phyloP scores from a whole-genome alignment of 257 asterid species.

The Plantago ovata region DNA sequence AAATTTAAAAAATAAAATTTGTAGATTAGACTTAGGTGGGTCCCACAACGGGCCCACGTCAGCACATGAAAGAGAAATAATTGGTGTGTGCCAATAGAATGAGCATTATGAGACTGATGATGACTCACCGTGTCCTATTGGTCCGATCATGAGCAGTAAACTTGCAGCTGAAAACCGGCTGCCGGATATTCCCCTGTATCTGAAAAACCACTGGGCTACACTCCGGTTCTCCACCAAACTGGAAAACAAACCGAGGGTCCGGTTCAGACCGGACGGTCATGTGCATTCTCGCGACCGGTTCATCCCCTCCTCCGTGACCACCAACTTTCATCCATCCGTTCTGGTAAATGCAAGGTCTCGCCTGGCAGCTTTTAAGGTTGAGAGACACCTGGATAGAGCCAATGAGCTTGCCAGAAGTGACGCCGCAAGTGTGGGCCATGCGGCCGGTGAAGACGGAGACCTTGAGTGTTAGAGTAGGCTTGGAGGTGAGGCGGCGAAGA shows the following conservation, averaged over 20 bases:
- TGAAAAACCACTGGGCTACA: conserved; percentile 88
- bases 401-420: conserved; percentile 50
- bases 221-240: conserved; percentile 92
- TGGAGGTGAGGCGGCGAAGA: conserved; percentile 51
- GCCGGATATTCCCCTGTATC: conserved; percentile 73
- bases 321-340: conserved; percentile 79
- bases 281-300: conserved; percentile 52
- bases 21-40: too few species aligned
- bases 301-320: conserved; percentile 18
- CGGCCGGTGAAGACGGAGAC: conserved; percentile 66
- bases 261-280: conserved; percentile 67
- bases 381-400: conserved; percentile 45
- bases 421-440: conserved; percentile 71
- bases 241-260: conserved; percentile 84
- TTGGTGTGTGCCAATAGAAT: conserved; percentile 9
- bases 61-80: conserved; percentile 22
- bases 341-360: conserved; percentile 43
- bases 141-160: conserved; percentile 66
- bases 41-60: conserved; percentile 23
- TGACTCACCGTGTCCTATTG: conserved; percentile 73
- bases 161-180: conserved; percentile 94
- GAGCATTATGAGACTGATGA: conserved; percentile 6
- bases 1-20: too few species aligned
- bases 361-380: conserved; percentile 37
- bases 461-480: conserved; percentile 37